Evolutionary conservation across 805 yeast species (phyloP).

Genomic region (Saturnispora besseyi): DNA sequence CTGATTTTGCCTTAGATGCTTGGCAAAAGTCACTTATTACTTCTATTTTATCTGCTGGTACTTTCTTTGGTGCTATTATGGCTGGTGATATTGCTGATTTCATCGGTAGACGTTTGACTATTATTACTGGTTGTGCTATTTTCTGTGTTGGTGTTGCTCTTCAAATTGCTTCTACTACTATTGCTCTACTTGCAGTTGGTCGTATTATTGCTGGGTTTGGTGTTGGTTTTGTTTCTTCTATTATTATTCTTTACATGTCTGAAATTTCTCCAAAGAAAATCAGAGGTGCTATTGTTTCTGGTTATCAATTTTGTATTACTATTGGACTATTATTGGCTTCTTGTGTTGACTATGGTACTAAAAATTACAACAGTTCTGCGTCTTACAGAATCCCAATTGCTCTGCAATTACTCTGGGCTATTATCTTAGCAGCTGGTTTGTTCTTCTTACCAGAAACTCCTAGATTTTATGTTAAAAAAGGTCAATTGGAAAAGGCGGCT

Average conservation of each 20-base stretch:
- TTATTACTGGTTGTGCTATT: slow-evolving; percentile 34
- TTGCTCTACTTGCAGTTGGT: slow-evolving; percentile 49
- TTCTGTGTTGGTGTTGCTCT: slow-evolving; percentile 40
- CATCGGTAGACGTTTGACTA: slow-evolving; percentile 40
- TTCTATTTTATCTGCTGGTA: slow-evolving; percentile 66
- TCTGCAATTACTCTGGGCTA: slow-evolving; percentile 59
- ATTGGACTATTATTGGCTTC: slow-evolving; percentile 65
- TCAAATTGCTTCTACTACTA: slow-evolving; percentile 38
- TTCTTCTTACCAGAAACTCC: slow-evolving; percentile 67
- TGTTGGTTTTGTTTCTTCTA: slow-evolving; percentile 68
- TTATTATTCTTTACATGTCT: slow-evolving; percentile 69
- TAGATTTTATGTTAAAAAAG: slow-evolving; percentile 53
- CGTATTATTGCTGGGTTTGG: slow-evolving; percentile 64
- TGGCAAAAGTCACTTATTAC: slow-evolving; percentile 40
- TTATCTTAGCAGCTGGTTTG: slow-evolving; percentile 49
- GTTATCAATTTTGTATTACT: slow-evolving; percentile 56
- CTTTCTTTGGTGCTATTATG: slow-evolving; percentile 54
- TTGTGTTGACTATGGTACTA: slow-evolving; percentile 59
- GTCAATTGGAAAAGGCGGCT: slow-evolving; percentile 46
- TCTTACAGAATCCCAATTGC: slow-evolving; percentile 70
- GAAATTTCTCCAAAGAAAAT: slow-evolving; percentile 71
- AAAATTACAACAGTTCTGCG: slow-evolving; percentile 41
- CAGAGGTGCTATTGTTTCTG: slow-evolving; percentile 66
- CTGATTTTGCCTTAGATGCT: slow-evolving; percentile 17
- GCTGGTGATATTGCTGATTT: slow-evolving; percentile 43